These are phyloP conservation scores for Psilocybe mexicana DNA, from an alignment of 1,284 basidiomycete genomes.

Conservation along the genomic window DNA sequence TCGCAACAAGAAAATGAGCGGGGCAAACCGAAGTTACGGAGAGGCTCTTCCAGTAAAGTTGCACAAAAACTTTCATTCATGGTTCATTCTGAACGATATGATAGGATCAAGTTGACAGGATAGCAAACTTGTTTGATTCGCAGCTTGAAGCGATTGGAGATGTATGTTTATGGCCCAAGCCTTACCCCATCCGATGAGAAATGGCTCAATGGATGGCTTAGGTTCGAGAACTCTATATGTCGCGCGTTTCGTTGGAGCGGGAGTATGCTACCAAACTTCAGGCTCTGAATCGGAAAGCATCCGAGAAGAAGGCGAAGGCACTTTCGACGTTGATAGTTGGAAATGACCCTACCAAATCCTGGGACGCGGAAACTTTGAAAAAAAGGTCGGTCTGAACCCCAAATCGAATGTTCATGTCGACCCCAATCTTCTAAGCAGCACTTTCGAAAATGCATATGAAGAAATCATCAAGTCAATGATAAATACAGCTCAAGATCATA, in stretches of 20 bases:
- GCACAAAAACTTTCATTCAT: background rate
- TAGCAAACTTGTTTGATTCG: conserved; percentile 54
- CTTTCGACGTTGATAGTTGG: conserved; percentile 60
- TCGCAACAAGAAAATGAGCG: conserved; percentile 9
- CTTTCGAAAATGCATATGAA: conserved; percentile 65
- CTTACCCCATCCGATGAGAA: background rate
- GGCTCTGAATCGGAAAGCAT: conserved; percentile 60
- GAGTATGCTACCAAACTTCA: conserved; percentile 76
- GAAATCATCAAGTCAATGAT: conserved; percentile 63
- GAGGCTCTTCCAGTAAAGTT: conserved; percentile 47
- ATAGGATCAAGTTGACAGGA: conserved; percentile 61
- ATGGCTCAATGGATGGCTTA: conserved; percentile 28
- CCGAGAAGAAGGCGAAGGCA: conserved; percentile 68
- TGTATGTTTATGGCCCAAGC: conserved; percentile 39
- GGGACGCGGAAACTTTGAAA: conserved; percentile 51
- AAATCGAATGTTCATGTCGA: background rate
- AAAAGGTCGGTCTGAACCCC: conserved; percentile 46
- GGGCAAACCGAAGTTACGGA: conserved; percentile 41
- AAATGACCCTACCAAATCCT: conserved; percentile 64
- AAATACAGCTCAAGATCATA: conserved; percentile 67
- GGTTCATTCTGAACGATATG: background rate
- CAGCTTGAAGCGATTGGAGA: conserved; percentile 65
- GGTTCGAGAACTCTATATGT: conserved; percentile 72
- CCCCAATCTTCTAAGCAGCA: conserved; percentile 43
- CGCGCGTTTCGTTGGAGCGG: conserved; percentile 66